Evolutionary conservation across 176 grass and related monocot genomes (phyloP), one percentile per base, ranked within the genome.

Genomic region (Zizania latifolia): DNA sequence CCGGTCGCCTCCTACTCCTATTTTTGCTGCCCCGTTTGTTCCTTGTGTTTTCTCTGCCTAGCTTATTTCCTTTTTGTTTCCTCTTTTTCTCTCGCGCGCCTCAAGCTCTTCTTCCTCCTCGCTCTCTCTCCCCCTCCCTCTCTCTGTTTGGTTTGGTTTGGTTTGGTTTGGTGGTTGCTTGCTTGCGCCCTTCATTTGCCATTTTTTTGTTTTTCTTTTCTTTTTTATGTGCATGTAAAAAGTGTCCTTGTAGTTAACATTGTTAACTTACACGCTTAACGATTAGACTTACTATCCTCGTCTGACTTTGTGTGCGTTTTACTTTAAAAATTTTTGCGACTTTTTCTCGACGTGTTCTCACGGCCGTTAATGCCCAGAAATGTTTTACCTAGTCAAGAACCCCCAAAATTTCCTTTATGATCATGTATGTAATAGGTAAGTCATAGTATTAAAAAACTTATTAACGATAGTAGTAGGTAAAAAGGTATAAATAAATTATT

Each of bases 1-100:
- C 85, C 59, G 73, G 66, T 87, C 74, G 68, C 80, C 82, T 80
- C 58, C 87, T 71, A 15, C 71, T 82, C 87, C 78, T 89, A 85
- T 89, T 78, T 85, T 85, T 78, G 77, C 57, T 75, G 51, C 13
- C 67, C n/a, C n/a, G 27, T 86, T 39, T 75, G 17, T 61, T 60
- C 85, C 82, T 86, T 76, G 79, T 83, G 63, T 78, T 62, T 61
- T 84, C 72, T 54, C 65, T 80, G 60, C 50, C 81, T 89, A 53
- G 58, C 50, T 67, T 81, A 34, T 78, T 76, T 54, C 37, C 34
- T 28, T 46, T 62, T 37, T 82, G 38, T 33, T 35, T 67, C 72
- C 15, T 58, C 31, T 10, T 68, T 57, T 76, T 65, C 66, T 14
- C 35, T 62, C 78, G 77, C 71, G 60, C 86, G 72, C 53, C 79